Base-by-base conservation (phyloP, 164 flowering plant genomes). In the Echeveria elegans region DNA sequence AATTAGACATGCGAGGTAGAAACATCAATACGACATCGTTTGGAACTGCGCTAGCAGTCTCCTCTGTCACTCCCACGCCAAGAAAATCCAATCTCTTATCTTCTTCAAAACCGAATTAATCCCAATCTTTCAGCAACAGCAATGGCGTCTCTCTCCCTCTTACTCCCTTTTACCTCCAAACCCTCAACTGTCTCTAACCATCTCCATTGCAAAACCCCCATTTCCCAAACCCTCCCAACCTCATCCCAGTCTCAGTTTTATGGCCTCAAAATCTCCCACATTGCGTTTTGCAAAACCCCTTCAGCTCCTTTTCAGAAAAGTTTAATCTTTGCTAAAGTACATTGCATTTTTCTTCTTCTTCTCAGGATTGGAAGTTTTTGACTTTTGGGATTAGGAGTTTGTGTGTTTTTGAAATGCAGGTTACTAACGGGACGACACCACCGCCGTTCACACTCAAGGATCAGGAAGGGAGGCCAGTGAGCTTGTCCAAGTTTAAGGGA, bases 371-470 rank as follows among this genome's bases (percentile, higher is more conserved):
- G 45, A 40, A 40, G 15, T 16, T 43, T 43, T 15, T 15, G 47
- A 43, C 11, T 43, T 43, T 43, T 1, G 47, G 18, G 47, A 40
- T 40, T 40, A 40, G 45, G 15, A 1, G 68, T 12, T 31, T 36
- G 58, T 30, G 21, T 15, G 56, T 15, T 43, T 43, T 2, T 26
- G 18, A 29, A 56, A 56, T 28, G 64, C 66, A 94, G 98, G 95
- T 89, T 43, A 73, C 66, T 1, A 88, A 89, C 75, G 98, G 95
- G 3, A 32, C 66, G 6, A 82, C 58, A 9, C 86, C 98, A 15
- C 95, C 96, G 34, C 16, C 84, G 4, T 94, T 94, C 73, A 85
- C 84, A 15, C 72, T 94, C 87, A 91, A 91, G 71, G 95, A 94
- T 77, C 98, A 94, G 77, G 88, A 91, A 70, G 97, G 96, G 10